phyloP scores from a whole-genome alignment of 1,284 basidiomycete genomes.

The Pascua guehoae region DNA sequence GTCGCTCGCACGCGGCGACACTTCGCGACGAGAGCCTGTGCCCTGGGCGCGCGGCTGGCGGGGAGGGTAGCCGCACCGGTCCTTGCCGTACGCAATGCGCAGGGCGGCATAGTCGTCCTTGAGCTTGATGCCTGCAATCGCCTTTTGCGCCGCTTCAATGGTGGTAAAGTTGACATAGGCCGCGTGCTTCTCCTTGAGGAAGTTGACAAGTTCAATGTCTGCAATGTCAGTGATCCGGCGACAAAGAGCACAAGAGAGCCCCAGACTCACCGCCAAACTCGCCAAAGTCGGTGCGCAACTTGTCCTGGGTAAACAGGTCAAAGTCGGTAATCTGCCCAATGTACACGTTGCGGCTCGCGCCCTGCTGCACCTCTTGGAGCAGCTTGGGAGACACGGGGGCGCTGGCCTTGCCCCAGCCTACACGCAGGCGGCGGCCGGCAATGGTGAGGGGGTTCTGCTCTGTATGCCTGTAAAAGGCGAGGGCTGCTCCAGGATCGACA shows the following conservation, averaged over 20 bases:
- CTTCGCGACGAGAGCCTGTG: conserved; percentile 10
- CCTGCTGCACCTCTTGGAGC: conserved; percentile 78
- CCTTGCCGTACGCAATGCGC: conserved; percentile 87
- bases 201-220: conserved; percentile 90
- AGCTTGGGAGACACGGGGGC: conserved; percentile 71
- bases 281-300: conserved; percentile 80
- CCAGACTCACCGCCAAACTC: conserved; percentile 67
- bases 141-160: conserved; percentile 89
- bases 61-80: conserved; percentile 68
- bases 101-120: conserved; percentile 76
- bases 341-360: conserved; percentile 91
- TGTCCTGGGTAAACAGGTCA: conserved; percentile 77
- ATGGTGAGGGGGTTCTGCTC: conserved; percentile 80
- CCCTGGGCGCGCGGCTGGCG: conserved; percentile 17
- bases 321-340: conserved; percentile 90
- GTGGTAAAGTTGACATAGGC: conserved; percentile 93
- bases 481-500: conserved; percentile 80
- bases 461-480: conserved; percentile 86
- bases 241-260: conserved; percentile 1
- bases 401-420: conserved; percentile 91
- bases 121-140: conserved; percentile 80
- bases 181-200: conserved; percentile 91
- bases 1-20: conserved; percentile 12
- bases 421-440: conserved; percentile 84
- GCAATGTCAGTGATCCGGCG: conserved; percentile 56